Evolutionary conservation across 2,329 filamentous ascomycete genomes (phyloP).

Genomic region (Lizonia empirigonia): DNA sequence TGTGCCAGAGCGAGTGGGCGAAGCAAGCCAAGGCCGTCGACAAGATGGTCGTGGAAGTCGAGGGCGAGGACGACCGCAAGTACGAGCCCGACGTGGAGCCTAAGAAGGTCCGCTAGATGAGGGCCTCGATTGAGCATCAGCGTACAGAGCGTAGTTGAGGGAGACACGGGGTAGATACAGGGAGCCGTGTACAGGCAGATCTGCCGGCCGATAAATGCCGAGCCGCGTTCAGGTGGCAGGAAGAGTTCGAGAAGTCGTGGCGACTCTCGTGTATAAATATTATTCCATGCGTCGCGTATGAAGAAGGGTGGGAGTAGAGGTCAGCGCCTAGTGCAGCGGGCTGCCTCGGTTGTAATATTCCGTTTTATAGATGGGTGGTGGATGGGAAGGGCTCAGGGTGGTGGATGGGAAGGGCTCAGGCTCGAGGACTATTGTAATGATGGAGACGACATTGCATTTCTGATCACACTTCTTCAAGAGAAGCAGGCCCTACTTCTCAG

Average conservation of each 20-base stretch:
- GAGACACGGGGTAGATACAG: background rate
- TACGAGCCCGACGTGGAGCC: slow-evolving; percentile 45
- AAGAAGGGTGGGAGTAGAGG: background rate
- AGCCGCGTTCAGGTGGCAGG: background rate
- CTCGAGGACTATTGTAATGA: too few species aligned
- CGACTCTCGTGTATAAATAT: background rate
- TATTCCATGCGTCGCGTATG: background rate
- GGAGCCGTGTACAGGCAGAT: background rate
- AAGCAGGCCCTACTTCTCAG: too few species aligned
- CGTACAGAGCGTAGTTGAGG: background rate
- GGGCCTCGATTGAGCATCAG: background rate
- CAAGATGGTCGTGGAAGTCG: slow-evolving; percentile 74
- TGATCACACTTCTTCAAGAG: too few species aligned
- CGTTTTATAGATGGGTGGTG: background rate
- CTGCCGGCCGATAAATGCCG: background rate
- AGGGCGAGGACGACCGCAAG: slow-evolving; percentile 59
- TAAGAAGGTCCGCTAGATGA: slow-evolving; percentile 49
- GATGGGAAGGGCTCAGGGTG: too few species aligned
- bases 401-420: too few species aligned
- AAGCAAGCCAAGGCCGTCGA: slow-evolving; percentile 79
- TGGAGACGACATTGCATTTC: too few species aligned
- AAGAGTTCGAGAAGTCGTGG: background rate
- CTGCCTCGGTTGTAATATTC: background rate
- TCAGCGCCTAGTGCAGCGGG: background rate
- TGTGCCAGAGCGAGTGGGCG: slow-evolving; percentile 79